A percentile compares a stretch with the other conserved stretches of the same genome.
phyloP scores from a whole-genome alignment of 345 rosid genomes.

The sweet orange (Citrus sinensis) region DVS_A1.0 CM039163.1:43079501-43080000 shows the following conservation, averaged over 20 bases:
- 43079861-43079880: background rate
- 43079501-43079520: background rate
- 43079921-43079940: background rate
- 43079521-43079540: background rate
- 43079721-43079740: background rate
- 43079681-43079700: background rate
- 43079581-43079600: background rate
- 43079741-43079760: background rate
- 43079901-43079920: background rate
- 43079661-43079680: too few species aligned
- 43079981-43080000: background rate
- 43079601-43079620: too few species aligned
- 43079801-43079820: too few species aligned
- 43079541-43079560: background rate
- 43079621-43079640: too few species aligned
- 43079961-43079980: background rate
- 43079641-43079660: too few species aligned
- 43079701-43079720: background rate
- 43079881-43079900: background rate
- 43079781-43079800: background rate
- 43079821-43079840: background rate
- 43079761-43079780: background rate
- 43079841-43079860: background rate
- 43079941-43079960: background rate
- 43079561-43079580: background rate